Conservation (phyloP, 805 yeast genomes). For the Teunomyces funiuensis region DNA sequence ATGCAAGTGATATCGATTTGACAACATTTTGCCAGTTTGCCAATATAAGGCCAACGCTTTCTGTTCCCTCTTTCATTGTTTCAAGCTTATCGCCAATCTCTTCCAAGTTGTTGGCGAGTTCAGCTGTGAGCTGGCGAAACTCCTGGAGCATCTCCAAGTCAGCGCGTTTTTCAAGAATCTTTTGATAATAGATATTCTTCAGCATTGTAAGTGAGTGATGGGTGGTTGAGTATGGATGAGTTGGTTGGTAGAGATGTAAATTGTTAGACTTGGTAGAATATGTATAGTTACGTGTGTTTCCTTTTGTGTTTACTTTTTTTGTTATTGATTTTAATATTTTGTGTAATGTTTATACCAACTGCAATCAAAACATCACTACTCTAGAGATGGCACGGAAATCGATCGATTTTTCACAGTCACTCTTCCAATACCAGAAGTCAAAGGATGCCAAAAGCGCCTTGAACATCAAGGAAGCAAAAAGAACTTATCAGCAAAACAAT, state of each 20-base stretch:
- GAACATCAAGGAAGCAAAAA: slow-evolving; percentile 4
- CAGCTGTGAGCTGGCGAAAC: slow-evolving; percentile 46
- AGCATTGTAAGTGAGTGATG: slow-evolving; percentile 7
- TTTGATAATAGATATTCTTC: slow-evolving; percentile 18
- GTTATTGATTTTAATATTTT: neutral
- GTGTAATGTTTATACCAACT: slow-evolving; percentile 1
- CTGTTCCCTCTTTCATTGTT: slow-evolving; percentile 56
- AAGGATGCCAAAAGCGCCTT: slow-evolving; percentile 1
- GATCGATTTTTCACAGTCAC: slow-evolving; percentile 16
- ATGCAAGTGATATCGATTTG: slow-evolving; percentile 60
- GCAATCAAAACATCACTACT: neutral
- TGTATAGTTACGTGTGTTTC: neutral
- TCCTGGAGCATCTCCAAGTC: slow-evolving; percentile 53
- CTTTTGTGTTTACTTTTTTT: neutral
- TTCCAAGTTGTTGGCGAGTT: slow-evolving; percentile 47
- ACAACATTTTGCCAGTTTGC: slow-evolving; percentile 66
- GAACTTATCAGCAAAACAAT: neutral
- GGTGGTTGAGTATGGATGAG: too few relatives aligned
- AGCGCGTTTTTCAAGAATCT: slow-evolving; percentile 45
- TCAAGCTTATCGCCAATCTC: slow-evolving; percentile 49
- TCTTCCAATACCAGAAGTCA: slow-evolving; percentile 11
- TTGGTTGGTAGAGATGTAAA: neutral
- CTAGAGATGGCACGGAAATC: slow-evolving; percentile 14
- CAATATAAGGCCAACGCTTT: slow-evolving; percentile 56
- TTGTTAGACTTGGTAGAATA: too few relatives aligned